phyloP scores from a whole-genome alignment of 1,139 yeast genomes.

The Suhomyces bribrorum region DNA sequence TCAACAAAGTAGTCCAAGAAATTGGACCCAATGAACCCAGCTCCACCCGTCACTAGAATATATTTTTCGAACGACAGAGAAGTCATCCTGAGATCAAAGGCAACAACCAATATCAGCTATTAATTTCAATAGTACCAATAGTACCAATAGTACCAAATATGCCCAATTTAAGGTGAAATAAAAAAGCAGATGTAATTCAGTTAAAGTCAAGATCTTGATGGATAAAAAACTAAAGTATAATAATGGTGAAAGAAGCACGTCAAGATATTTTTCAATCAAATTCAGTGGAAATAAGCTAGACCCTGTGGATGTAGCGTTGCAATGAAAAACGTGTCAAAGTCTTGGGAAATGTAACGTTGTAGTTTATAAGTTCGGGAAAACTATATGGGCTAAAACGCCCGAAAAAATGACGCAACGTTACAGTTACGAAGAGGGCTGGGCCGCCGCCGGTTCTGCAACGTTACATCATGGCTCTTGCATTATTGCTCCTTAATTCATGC shows the following conservation, averaged over 20 bases:
- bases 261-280: too few relatives aligned
- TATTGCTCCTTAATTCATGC: too few relatives aligned
- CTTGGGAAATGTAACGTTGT: constrained; percentile 17
- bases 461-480: neutral
- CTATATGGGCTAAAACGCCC: neutral
- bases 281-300: neutral
- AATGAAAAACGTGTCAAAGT: neutral
- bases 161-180: too few relatives aligned
- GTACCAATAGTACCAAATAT: too few relatives aligned
- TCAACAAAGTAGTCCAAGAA: constrained; percentile 41
- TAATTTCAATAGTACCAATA: too few relatives aligned
- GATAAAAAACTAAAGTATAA: too few relatives aligned
- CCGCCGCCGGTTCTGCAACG: neutral
- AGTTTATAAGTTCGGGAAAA: neutral
- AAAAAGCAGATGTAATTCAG: too few relatives aligned
- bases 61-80: constrained; percentile 7
- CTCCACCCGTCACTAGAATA: constrained; percentile 58
- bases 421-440: neutral
- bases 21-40: constrained; percentile 61
- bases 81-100: constrained; percentile 1
- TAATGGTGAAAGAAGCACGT: too few relatives aligned
- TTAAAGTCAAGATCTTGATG: too few relatives aligned
- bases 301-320: neutral
- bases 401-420: neutral
- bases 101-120: too few relatives aligned